These are phyloP conservation scores for Achlya hypogyna DNA, from an alignment of 352 stramenopile genomes.

Conservation along the genomic window DNA sequence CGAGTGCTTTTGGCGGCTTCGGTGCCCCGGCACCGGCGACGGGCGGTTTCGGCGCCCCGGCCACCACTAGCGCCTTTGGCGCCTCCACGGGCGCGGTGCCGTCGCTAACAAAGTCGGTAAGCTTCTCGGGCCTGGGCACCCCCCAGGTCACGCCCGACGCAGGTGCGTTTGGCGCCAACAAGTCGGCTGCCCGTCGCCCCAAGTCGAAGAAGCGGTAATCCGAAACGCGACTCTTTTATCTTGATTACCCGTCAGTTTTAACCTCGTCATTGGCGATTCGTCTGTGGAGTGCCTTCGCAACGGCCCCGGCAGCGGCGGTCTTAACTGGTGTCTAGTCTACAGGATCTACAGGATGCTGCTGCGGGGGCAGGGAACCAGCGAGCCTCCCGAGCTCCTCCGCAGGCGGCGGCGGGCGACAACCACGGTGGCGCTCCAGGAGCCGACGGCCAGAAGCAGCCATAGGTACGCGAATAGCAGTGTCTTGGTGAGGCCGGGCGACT, in stretches of 20 bases:
- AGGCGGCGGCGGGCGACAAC: neutral
- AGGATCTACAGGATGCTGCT: too few species aligned
- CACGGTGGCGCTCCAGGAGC: slow-evolving; percentile 31
- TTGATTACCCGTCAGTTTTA: too few species aligned
- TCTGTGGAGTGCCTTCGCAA: too few species aligned
- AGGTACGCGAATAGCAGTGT: slow-evolving; percentile 65
- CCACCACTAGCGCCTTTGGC: slow-evolving; percentile 1
- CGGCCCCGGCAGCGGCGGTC: too few species aligned
- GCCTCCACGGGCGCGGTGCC: neutral
- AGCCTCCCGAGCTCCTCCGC: neutral
- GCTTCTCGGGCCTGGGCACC: slow-evolving; percentile 12
- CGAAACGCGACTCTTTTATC: too few species aligned
- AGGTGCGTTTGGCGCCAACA: neutral
- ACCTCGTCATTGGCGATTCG: too few species aligned
- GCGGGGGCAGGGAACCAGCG: too few species aligned
- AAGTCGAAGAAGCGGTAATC: slow-evolving; percentile 8
- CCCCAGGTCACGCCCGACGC: neutral
- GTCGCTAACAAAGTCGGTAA: slow-evolving; percentile 19
- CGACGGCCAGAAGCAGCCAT: slow-evolving; percentile 59
- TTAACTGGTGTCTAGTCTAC: too few species aligned
- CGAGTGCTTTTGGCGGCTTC: slow-evolving; percentile 31
- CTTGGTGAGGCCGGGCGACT: slow-evolving; percentile 46
- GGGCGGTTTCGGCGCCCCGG: slow-evolving; percentile 9
- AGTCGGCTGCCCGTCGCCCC: neutral
- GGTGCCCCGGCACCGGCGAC: slow-evolving; percentile 26